Conservation (phyloP, 1,284 basidiomycete genomes). For the Taiwanofungus camphoratus region DNA sequence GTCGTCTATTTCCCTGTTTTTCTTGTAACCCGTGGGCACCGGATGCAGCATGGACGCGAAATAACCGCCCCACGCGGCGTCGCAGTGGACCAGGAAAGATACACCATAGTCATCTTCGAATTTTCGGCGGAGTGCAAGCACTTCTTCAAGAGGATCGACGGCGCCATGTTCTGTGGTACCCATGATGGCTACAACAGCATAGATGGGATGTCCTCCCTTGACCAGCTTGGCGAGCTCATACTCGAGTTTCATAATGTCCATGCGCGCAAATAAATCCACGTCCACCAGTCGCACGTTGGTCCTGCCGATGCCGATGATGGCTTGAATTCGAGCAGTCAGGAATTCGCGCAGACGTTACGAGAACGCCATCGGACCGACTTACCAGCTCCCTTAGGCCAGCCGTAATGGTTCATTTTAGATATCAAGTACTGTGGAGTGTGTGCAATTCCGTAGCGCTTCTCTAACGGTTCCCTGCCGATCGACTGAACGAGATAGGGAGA, state of each 20-base stretch:
- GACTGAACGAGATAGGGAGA: constrained; percentile 32
- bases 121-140: constrained; percentile 31
- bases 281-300: constrained; percentile 32
- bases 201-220: constrained; percentile 27
- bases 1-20: constrained; percentile 2
- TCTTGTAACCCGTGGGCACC: constrained; percentile 4
- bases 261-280: constrained; percentile 34
- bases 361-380: no score
- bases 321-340: no score
- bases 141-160: constrained; percentile 36
- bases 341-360: no score
- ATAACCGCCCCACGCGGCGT: constrained; percentile 43
- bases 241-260: constrained; percentile 28
- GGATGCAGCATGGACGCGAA: constrained; percentile 32
- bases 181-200: constrained; percentile 39
- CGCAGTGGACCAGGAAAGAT: constrained; percentile 38
- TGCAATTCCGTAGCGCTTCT: constrained; percentile 23
- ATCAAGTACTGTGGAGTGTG: constrained; percentile 27
- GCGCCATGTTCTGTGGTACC: constrained; percentile 43
- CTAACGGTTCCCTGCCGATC: constrained; percentile 30
- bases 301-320: constrained; percentile 38
- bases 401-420: constrained; percentile 37
- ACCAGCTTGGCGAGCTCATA: constrained; percentile 26
- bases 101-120: constrained; percentile 29
- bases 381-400: constrained; percentile 46